Evolutionary conservation across 1,284 basidiomycete species (phyloP).

Genomic region (Malassezia psittaci): DNA sequence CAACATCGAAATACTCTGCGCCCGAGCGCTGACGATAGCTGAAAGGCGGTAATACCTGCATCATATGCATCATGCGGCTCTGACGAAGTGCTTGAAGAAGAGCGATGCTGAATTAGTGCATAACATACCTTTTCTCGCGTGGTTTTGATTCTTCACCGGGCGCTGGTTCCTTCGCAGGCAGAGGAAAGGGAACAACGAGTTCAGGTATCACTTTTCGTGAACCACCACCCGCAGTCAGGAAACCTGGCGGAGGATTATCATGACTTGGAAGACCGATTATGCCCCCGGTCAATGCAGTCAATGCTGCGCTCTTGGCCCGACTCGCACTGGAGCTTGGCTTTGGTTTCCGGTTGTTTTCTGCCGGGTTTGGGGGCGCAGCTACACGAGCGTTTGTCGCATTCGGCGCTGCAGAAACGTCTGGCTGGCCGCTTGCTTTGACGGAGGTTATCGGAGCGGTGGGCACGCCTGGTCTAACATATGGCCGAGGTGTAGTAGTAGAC

Average conservation of each 20-base stretch:
- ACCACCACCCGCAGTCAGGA: constrained; percentile 29
- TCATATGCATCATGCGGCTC: constrained; percentile 41
- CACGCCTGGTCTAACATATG: no score
- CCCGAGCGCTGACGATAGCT: constrained; percentile 30
- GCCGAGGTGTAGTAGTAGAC: no score
- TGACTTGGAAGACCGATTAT: constrained; percentile 22
- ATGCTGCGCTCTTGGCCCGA: constrained; percentile 10
- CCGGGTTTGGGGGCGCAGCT: background rate
- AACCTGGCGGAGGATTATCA: constrained; percentile 14
- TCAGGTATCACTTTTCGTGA: constrained; percentile 30
- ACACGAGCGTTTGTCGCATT: no score
- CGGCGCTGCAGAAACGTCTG: no score
- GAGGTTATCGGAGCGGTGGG: no score
- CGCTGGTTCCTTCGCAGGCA: background rate
- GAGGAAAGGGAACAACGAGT: constrained; percentile 28
- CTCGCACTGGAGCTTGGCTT: constrained; percentile 8
- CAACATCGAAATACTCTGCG: constrained; percentile 27
- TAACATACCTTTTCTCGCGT: background rate
- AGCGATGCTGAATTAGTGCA: constrained; percentile 21
- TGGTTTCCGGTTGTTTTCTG: background rate
- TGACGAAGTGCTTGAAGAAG: constrained; percentile 42
- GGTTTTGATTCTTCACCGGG: background rate
- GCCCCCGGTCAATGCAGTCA: constrained; percentile 19
- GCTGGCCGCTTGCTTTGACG: no score
- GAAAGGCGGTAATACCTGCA: constrained; percentile 37